Evolutionary conservation across 257 asterid species (phyloP).

Genomic region (Solanum tarijense): DNA sequence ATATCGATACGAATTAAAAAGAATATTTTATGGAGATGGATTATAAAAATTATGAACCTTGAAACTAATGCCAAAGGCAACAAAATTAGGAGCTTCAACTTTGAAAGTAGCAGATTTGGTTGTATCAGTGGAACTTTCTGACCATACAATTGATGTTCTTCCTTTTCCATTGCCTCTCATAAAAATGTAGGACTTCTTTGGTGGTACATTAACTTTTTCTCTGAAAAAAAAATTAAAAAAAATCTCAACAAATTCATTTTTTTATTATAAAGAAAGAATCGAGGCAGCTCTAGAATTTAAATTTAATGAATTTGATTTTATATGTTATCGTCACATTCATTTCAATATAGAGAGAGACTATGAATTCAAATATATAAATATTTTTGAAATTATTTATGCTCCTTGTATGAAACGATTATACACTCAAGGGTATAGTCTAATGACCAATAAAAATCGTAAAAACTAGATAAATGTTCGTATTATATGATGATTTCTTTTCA

Average conservation of each 20-base stretch:
- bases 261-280: background rate
- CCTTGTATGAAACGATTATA: background rate
- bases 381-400: no score
- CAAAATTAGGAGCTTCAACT: constrained; percentile 57
- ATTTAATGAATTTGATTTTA: background rate
- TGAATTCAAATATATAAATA: no score
- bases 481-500: background rate
- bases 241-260: background rate
- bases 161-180: constrained; percentile 76
- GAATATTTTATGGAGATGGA: background rate
- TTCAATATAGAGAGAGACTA: background rate
- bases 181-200: constrained; percentile 56
- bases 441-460: background rate
- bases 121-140: constrained; percentile 35
- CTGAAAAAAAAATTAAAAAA: constrained; percentile 14
- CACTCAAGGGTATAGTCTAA: background rate
- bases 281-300: background rate
- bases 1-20: background rate
- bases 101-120: constrained; percentile 50
- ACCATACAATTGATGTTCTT: constrained; percentile 44
- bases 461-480: no score
- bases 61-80: constrained; percentile 77
- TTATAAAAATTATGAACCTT: constrained; percentile 30
- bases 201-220: constrained; percentile 54
- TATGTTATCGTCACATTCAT: no score